Evolutionary conservation across 2,329 filamentous ascomycete genomes (phyloP).

Genomic region (Alternaria sp.): DNA sequence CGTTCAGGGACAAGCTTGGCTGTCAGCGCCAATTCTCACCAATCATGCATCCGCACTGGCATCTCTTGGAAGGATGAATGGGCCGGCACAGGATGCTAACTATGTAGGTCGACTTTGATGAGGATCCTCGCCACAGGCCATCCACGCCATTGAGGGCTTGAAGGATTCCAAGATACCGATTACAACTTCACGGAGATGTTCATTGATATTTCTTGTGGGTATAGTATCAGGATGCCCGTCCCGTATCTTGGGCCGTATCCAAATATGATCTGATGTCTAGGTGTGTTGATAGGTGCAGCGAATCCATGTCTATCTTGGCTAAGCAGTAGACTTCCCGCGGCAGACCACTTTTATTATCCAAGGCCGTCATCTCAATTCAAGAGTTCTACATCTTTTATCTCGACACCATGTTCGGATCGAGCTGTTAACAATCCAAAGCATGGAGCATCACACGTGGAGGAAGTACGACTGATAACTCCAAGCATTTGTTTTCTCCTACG

Average conservation of each 20-base stretch:
- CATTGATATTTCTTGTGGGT: background rate
- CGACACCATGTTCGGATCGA: background rate
- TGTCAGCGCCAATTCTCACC: background rate
- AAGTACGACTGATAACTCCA: background rate
- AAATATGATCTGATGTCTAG: background rate
- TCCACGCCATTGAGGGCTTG: background rate
- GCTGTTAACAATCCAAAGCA: background rate
- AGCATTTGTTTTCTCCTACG: background rate
- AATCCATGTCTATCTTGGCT: background rate
- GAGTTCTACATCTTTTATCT: background rate
- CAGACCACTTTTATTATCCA: background rate
- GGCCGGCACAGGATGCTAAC: background rate
- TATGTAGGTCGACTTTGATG: constrained; percentile 3
- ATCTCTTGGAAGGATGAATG: background rate
- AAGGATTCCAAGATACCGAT: background rate
- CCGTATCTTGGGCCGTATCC: background rate
- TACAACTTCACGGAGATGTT: constrained; percentile 8
- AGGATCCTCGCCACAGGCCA: background rate
- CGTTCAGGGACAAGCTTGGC: background rate
- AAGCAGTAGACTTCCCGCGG: background rate
- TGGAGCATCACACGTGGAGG: background rate
- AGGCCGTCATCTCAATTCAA: background rate
- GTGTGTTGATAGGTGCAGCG: background rate
- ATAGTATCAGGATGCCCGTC: background rate
- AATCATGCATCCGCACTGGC: background rate